These are phyloP conservation scores for Trypanosoma avium DNA, from an alignment of 208 protist species.

Conservation along the genomic window DNA sequence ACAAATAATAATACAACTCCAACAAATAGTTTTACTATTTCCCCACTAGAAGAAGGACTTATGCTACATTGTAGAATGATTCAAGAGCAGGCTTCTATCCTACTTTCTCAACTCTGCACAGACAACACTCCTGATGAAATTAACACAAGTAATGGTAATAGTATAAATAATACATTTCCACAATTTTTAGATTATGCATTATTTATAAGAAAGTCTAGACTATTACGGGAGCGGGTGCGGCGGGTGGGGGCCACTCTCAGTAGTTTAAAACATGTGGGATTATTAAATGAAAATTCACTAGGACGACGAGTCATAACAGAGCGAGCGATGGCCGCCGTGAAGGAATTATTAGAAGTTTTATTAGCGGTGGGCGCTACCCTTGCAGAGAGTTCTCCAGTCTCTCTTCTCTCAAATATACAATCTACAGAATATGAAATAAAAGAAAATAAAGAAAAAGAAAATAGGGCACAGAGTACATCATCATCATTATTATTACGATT, in stretches of 20 bases:
- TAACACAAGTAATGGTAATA: too few species aligned
- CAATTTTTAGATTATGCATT: slow-evolving; percentile 14
- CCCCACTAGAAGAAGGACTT: slow-evolving; percentile 9
- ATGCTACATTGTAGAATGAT: not conserved
- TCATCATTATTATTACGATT: not conserved
- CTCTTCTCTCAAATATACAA: too few species aligned
- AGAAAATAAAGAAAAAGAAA: too few species aligned
- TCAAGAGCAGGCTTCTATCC: slow-evolving; percentile 15
- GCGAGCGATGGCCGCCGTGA: slow-evolving; percentile 16
- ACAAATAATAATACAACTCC: not conserved
- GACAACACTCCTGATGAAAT: not conserved
- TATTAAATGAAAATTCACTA: slow-evolving; percentile 21
- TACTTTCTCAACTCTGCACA: slow-evolving; percentile 4
- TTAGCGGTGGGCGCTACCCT: slow-evolving; percentile 16
- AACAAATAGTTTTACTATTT: not conserved
- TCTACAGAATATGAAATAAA: too few species aligned
- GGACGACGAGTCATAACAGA: slow-evolving; percentile 29
- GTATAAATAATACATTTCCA: not conserved
- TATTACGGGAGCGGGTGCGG: slow-evolving; percentile 21
- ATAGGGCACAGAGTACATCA: not conserved
- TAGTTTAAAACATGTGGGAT: slow-evolving; percentile 25
- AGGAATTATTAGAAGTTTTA: slow-evolving; percentile 24
- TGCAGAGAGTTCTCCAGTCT: not conserved
- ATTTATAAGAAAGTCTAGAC: slow-evolving; percentile 22
- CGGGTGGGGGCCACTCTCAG: slow-evolving; percentile 19